Conservation (phyloP, 257 asterid species). For the Nemophila menziesii region DNA sequence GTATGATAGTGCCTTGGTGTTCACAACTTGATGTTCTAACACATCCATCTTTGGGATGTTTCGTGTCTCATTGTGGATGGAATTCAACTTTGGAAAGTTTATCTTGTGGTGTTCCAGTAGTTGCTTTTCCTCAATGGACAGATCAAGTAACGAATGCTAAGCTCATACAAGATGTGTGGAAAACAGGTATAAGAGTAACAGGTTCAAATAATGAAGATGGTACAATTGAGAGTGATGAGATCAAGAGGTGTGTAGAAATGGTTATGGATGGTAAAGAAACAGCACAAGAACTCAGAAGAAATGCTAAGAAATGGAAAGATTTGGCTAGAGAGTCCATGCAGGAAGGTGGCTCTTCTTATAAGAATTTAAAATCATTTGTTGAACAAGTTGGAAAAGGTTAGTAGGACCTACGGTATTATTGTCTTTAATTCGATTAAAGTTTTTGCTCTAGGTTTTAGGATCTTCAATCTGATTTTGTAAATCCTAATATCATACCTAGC, state of each 20-base stretch:
- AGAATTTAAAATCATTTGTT: slow-evolving; percentile 22
- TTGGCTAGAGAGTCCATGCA: slow-evolving; percentile 26
- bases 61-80: slow-evolving; percentile 59
- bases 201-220: slow-evolving; percentile 13
- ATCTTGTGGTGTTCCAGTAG: slow-evolving; percentile 26
- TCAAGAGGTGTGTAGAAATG: slow-evolving; percentile 33
- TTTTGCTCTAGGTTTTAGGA: too few relatives aligned
- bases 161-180: slow-evolving; percentile 46
- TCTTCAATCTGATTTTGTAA: too few relatives aligned
- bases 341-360: slow-evolving; percentile 24
- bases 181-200: slow-evolving; percentile 30
- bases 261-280: slow-evolving; percentile 28
- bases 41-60: slow-evolving; percentile 45
- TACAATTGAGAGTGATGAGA: slow-evolving; percentile 33
- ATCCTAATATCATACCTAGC: too few relatives aligned
- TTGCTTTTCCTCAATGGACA: slow-evolving; percentile 38
- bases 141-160: slow-evolving; percentile 54
- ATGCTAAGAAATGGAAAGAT: slow-evolving; percentile 28
- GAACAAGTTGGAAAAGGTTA: too few relatives aligned
- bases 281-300: slow-evolving; percentile 17
- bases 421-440: too few relatives aligned
- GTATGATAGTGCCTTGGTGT: slow-evolving; percentile 52
- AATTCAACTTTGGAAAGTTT: slow-evolving; percentile 50
- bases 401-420: too few relatives aligned
- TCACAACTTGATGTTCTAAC: slow-evolving; percentile 43